Base-by-base conservation (phyloP, 257 asterid genomes). In the Solanum piurae region DNA sequence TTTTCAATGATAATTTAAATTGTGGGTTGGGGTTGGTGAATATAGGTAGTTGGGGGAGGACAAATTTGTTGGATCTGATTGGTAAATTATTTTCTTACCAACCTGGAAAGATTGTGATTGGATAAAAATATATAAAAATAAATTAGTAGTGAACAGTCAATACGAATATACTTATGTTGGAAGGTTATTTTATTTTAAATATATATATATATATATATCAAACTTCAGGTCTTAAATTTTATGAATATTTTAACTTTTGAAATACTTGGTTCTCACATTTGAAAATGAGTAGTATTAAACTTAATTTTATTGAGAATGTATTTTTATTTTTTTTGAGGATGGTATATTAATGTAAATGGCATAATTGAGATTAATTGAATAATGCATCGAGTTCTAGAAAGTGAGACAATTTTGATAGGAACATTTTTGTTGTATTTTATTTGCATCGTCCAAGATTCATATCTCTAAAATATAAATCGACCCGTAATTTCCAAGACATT, bases 1-100 rank as follows among this genome's bases (percentile, higher is more conserved):
- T 80, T 77, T 40, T 23, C 12, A 23, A 76, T 38, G 60, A 27
- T 25, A 8, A 42, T 77, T 42, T 25, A 10, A 77, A 25, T 42
- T 77, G 37, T 42, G 84, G 64, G 84, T 42, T 37, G 29, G 42
- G 40, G 83, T 87, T 87, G 86, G 86, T 87, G 86, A 83, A 84
- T 13, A 0, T 2, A 33, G 12, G 72, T 82, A 5, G 86, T 49
- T 82, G 71, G 1, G 29, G 44, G 25, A 31, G 69, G 31, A 82
- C 86, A 13, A 49, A 49, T 31, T 82, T 82, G 44, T 74, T 74
- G 52, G 52, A 74, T 74, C 83, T 14, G 14, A 36, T 74, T 82
- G 31, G 71, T 82, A 82, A 49, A 82, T 82, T 66, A 29, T 20
- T 49, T 82, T 18, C 44, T 8, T 49, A 44, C 40, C 40, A 4